These are phyloP conservation scores for Dendrobium catenatum DNA, from an alignment of 106 monocot species.

Conservation along the genomic window DNA sequence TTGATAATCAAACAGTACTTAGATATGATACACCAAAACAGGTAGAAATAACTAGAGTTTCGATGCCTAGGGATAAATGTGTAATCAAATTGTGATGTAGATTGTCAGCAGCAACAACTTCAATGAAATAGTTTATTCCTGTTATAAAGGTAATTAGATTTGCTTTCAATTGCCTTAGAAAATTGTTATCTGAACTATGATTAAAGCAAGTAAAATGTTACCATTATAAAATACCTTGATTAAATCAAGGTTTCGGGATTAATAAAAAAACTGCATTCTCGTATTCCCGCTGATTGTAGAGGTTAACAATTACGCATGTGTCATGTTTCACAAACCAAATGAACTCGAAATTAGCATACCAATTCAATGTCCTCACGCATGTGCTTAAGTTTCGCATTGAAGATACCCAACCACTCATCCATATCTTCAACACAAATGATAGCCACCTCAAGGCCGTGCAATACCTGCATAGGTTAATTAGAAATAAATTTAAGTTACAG, in stretches of 20 bases:
- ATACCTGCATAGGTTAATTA: constrained; percentile 42
- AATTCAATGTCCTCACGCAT: constrained; percentile 99
- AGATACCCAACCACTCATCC: constrained; percentile 95
- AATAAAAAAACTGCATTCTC: neutral
- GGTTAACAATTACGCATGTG: neutral
- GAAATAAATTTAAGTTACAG: neutral
- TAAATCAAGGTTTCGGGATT: neutral
- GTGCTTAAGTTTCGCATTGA: constrained; percentile 94
- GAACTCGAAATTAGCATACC: constrained; percentile 29
- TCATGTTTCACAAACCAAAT: neutral
- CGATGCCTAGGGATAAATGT: too few relatives aligned
- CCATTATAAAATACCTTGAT: neutral
- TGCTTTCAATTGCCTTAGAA: neutral
- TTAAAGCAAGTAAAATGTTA: neutral
- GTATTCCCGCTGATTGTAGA: neutral
- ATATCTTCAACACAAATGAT: constrained; percentile 83
- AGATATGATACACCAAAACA: too few relatives aligned
- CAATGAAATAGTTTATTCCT: neutral
- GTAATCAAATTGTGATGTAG: neutral
- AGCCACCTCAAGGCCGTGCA: constrained; percentile 68
- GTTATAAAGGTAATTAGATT: neutral
- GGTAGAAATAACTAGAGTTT: too few relatives aligned
- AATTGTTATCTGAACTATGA: neutral
- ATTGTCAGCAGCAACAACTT: neutral
- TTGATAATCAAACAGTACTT: too few relatives aligned